Evolutionary conservation across 2,329 filamentous ascomycete species (phyloP), one percentile per base, ranked within the genome.

Genomic region (Penicillium corylophilum): DNA sequence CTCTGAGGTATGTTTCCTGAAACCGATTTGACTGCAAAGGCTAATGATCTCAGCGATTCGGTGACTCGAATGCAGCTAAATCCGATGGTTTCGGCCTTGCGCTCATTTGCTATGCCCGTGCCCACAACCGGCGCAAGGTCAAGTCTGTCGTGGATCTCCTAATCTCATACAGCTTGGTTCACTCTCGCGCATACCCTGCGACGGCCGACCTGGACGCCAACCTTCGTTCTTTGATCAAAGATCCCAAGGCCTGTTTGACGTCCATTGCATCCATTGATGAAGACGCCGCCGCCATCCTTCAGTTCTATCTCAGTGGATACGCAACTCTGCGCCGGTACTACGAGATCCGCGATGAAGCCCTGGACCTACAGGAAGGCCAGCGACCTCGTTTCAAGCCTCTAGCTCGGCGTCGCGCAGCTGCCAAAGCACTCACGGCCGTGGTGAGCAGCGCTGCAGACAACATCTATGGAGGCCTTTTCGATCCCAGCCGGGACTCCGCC

Each of bases 251-350:
- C 13, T 87, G 88, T 0, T 78, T 97, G 3, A 83, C 86, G 49
- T 78, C 82, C 26, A 84, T 93, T 47, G 88, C 89, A 5, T 80
- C 82, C 23, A 81, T 87, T 47, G 93, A 96, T 63, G 75, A 88
- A 28, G 87, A 92, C 66, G 92, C 90, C 7, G 93, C 92, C 8
- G 82, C 89, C 61, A 82, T 96, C 10, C 79, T 97, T 3, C 89
- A 92, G 42, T 88, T 87, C 55, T 87, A 92, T 73, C 84, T 96
- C 9, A 94, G 89, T 68, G 93, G 93, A 20, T 97, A 97, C 65
- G 93, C 92, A 20, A 95, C 91, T 0, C 78, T 97, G 18, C 88
- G 93, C 31, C 87, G 86, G 60, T 96, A 93, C 75, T 97, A 95
- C 71, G 87, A 92, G 56, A 81, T 92, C n/a, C 84, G 93, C 44